These are phyloP conservation scores for Lactarius vividus DNA, from an alignment of 768 basidiomycete species.

Conservation along the genomic window DNA sequence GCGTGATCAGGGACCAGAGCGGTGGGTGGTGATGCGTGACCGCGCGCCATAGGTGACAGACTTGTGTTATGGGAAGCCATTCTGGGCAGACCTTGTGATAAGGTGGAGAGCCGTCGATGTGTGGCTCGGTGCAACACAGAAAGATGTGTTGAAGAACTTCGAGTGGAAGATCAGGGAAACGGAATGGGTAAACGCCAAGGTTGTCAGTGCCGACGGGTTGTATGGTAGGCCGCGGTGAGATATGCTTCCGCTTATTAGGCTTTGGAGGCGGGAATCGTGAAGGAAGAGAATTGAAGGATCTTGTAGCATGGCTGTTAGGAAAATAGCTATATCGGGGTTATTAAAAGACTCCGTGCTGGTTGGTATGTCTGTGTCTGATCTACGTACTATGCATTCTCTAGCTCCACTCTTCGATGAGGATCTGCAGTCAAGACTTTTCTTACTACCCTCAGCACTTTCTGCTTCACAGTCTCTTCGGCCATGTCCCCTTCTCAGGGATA, in stretches of 20 bases:
- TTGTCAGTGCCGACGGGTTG: neutral
- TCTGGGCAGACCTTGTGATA: conserved; percentile 10
- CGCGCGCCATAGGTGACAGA: conserved; percentile 16
- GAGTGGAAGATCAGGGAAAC: conserved; percentile 17
- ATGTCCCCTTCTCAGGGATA: neutral
- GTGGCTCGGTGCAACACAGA: conserved; percentile 12
- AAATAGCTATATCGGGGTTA: neutral
- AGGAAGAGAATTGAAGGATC: neutral
- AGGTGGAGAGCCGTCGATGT: neutral
- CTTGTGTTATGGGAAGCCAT: conserved; percentile 23
- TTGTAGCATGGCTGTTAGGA: neutral
- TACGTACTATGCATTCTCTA: conserved; percentile 9
- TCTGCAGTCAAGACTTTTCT: neutral
- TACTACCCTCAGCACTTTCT: conserved; percentile 6
- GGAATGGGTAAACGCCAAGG: conserved; percentile 3
- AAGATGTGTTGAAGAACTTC: conserved; percentile 16
- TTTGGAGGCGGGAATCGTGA: neutral
- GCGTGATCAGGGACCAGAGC: conserved; percentile 18
- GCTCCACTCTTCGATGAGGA: neutral
- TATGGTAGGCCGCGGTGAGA: neutral
- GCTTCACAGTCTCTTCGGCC: conserved; percentile 4
- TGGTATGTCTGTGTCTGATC: neutral
- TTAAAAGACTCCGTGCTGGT: neutral
- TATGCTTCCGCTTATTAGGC: neutral
- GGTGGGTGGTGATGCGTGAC: conserved; percentile 3